Evolutionary conservation across 495 filamentous ascomycete genomes (phyloP), one percentile per base, ranked within the genome.

Genomic region (Penicillium antarcticum): DNA sequence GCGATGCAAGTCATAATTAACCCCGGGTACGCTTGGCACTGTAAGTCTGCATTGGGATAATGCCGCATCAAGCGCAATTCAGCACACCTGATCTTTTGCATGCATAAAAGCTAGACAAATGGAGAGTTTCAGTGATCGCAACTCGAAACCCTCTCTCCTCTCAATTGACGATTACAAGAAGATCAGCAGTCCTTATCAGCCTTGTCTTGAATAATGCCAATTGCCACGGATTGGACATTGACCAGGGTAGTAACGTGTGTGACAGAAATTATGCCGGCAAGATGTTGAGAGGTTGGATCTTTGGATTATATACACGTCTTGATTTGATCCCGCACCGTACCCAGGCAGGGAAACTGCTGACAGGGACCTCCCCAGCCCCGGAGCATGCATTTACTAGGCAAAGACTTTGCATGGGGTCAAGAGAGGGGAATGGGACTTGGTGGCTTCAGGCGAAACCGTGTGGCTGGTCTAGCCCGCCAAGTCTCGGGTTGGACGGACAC

Each of bases 391-490:
- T 5, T 18, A 16, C 29, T 34, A 13, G 17, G 3, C 14, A 14
- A 40, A 24, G 36, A 32, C 37, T n/a, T 29, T 36, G 31, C 46
- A 50, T 29, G 44, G 16, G 40, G 10, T 33, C 23, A 26, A 45
- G 32, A 48, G 48, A 47, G 37, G 51, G 57, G 52, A 50, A 48
- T 14, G 36, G 26, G 26, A 39, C 42, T 39, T 33, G 41, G 61
- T 57, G 48, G 52, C 61, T 61, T 47, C 48, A 50, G 42, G 32
- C 45, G 43, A 45, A 49, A 55, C 49, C 34, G 24, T 58, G 62
- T 62, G 59, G 61, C 58, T 62, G 58, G 60, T 41, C 45, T 62
- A 63, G 56, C 45, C 57, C 52, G 57, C 53, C 51, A 57, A 57
- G 56, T 50, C 52, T 63, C 61, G 57, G 61, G 55, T 58, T 58